phyloP scores from a whole-genome alignment of 306 rosid genomes.

The Prunus mume region DNA sequence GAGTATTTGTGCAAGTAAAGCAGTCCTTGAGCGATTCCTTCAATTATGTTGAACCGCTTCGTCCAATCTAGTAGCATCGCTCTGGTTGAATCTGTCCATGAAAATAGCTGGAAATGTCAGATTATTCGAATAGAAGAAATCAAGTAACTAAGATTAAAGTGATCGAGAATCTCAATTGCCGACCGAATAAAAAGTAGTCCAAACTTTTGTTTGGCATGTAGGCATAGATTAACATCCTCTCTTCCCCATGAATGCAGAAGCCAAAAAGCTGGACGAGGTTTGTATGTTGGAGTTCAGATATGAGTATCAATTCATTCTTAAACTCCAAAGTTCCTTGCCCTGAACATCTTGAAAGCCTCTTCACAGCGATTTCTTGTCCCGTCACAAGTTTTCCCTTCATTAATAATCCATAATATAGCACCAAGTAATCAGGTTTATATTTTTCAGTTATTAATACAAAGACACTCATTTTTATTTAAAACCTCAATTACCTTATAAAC shows the following conservation, averaged over 20 bases:
- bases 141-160: too few relatives aligned
- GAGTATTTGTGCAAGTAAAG: constrained; percentile 27
- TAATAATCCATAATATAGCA: neutral
- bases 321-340: neutral
- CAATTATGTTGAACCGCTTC: neutral
- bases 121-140: too few relatives aligned
- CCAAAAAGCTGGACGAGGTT: too few relatives aligned
- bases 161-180: too few relatives aligned
- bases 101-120: too few relatives aligned
- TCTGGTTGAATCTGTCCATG: constrained; percentile 3
- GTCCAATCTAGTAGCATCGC: constrained; percentile 22
- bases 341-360: neutral
- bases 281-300: too few relatives aligned
- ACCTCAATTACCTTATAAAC: neutral
- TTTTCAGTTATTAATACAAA: too few relatives aligned
- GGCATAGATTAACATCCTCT: too few relatives aligned
- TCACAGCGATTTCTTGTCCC: neutral
- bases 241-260: too few relatives aligned
- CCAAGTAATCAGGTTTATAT: too few relatives aligned
- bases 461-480: neutral
- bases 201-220: too few relatives aligned
- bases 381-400: neutral
- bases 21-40: constrained; percentile 1
- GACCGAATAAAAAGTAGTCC: too few relatives aligned
- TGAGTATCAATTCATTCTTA: neutral